A percentile compares a stretch with the other conserved stretches of the same genome.
phyloP scores from a whole-genome alignment of 2,329 filamentous ascomycete species.

The Amylocarpus encephaloides region DNA sequence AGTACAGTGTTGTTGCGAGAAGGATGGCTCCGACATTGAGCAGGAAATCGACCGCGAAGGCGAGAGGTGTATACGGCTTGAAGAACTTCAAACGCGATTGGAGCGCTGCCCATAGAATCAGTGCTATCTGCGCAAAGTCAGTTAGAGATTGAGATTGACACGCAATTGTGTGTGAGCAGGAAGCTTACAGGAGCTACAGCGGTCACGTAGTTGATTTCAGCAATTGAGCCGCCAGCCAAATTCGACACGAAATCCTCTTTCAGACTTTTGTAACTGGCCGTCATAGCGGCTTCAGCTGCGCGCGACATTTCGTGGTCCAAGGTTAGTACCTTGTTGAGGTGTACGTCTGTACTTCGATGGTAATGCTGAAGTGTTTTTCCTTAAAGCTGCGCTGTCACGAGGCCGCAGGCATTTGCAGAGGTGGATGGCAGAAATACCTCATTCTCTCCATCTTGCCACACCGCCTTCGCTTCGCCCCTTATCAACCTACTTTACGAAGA shows the following conservation, averaged over 20 bases:
- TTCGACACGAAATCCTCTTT: slow-evolving; percentile 97
- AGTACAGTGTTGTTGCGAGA: slow-evolving; percentile 81
- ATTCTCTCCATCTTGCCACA: not conserved
- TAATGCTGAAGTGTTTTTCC: not conserved
- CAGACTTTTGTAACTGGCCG: slow-evolving; percentile 71
- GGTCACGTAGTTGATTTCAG: slow-evolving; percentile 82
- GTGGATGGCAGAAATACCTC: too few species aligned
- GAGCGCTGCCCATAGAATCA: slow-evolving; percentile 81
- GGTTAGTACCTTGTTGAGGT: not conserved
- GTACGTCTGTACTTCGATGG: not conserved
- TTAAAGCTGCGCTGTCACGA: not conserved
- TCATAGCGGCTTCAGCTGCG: slow-evolving; percentile 32
- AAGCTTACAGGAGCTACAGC: slow-evolving; percentile 72
- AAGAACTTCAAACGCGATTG: slow-evolving; percentile 83
- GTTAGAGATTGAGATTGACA: not conserved
- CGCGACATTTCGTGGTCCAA: slow-evolving; percentile 22
- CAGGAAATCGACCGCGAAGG: slow-evolving; percentile 73
- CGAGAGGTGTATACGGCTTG: slow-evolving; percentile 61
- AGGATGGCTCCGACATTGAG: slow-evolving; percentile 79
- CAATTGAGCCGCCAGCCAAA: slow-evolving; percentile 72
- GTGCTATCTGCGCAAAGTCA: slow-evolving; percentile 53
- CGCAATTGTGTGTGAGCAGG: slow-evolving; percentile 1
- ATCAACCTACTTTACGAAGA: too few species aligned
- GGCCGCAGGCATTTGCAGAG: too few species aligned
- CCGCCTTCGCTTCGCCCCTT: too few species aligned